Conservation (phyloP, 129 eudicot species). For the Pulicaria dysenterica region DNA sequence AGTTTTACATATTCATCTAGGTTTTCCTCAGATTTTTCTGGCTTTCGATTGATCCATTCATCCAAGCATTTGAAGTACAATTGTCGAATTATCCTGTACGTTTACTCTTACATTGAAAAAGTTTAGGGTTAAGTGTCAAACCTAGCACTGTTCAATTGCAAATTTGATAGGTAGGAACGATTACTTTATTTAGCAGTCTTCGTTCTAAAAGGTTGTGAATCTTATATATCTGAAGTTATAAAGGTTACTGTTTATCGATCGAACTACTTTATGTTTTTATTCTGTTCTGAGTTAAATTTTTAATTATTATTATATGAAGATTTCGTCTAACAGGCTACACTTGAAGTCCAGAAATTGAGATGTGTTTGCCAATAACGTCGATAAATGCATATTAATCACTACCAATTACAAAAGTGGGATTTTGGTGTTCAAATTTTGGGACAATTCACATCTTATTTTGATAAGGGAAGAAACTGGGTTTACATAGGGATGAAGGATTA, state of each 20-base stretch:
- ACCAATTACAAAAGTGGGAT: neutral
- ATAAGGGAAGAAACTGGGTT: constrained; percentile 13
- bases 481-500: neutral
- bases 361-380: neutral
- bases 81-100: neutral
- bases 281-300: neutral
- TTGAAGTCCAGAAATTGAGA: neutral
- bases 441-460: neutral
- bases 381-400: neutral
- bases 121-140: neutral
- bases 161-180: neutral
- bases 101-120: neutral
- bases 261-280: neutral
- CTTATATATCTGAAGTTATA: neutral
- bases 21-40: neutral
- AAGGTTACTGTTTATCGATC: neutral
- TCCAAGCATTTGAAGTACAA: neutral
- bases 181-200: neutral
- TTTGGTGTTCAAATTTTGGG: neutral
- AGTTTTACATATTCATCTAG: constrained; percentile 10
- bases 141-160: neutral
- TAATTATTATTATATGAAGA: neutral
- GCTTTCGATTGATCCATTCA: neutral
- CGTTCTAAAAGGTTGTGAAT: neutral
- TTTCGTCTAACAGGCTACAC: neutral